These are phyloP conservation scores for Mucor mucedo DNA, from an alignment of 371 early-diverging fungal genomes.

Conservation along the genomic window DNA sequence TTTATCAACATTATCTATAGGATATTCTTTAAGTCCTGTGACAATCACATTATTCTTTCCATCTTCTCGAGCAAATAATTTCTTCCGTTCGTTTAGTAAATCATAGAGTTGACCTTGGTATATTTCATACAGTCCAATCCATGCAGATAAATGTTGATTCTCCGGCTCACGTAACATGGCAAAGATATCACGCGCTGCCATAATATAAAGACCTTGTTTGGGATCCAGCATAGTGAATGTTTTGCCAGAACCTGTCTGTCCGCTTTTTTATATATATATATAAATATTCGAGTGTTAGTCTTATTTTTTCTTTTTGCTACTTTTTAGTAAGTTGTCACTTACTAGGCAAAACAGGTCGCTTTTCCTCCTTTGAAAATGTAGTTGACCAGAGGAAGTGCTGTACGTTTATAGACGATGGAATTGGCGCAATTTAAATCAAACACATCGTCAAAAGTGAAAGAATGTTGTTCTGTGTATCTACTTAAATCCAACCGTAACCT, in stretches of 20 bases:
- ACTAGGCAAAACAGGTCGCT: conserved; percentile 99
- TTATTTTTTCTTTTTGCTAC: neutral
- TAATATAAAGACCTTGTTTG: conserved; percentile 85
- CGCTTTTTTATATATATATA: conserved; percentile 59
- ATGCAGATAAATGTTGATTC: conserved; percentile 76
- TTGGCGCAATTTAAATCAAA: conserved; percentile 86
- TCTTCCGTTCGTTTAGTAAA: conserved; percentile 86
- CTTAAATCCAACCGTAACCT: conserved; percentile 91
- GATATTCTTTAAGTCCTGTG: conserved; percentile 81
- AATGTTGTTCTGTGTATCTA: conserved; percentile 93
- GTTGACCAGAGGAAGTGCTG: conserved; percentile 93
- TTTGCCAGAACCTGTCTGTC: conserved; percentile 96
- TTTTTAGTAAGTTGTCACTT: conserved; percentile 23
- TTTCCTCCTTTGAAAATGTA: conserved; percentile 95
- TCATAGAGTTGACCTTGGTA: conserved; percentile 97
- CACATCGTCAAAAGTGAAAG: conserved; percentile 96
- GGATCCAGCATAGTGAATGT: conserved; percentile 97
- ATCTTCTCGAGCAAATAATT: conserved; percentile 92
- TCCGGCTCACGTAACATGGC: conserved; percentile 72
- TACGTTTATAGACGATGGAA: conserved; percentile 78
- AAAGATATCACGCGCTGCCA: conserved; percentile 93
- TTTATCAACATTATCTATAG: conserved; percentile 81
- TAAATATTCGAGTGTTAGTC: too few relatives aligned
- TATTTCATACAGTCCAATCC: conserved; percentile 94
- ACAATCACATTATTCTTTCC: conserved; percentile 93